These are phyloP conservation scores for Allium sativum DNA, from an alignment of 106 monocot genomes.

Conservation along the genomic window DNA sequence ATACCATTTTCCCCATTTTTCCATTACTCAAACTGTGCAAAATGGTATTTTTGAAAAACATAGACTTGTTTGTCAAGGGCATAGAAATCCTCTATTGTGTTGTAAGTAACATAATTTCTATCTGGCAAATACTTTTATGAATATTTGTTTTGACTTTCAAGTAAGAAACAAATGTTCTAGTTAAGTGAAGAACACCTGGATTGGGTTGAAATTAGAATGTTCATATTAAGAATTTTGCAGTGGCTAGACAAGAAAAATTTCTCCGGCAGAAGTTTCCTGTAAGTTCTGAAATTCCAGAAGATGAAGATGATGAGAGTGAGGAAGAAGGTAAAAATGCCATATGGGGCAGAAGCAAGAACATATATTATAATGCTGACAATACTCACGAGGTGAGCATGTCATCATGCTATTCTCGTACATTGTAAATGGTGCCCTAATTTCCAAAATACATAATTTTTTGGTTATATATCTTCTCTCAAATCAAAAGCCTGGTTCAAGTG, in stretches of 20 bases:
- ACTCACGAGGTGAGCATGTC: conserved; percentile 45
- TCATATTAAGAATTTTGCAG: conserved; percentile 4
- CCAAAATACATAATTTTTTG: background rate
- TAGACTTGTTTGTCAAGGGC: too few relatives aligned
- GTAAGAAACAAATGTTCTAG: too few relatives aligned
- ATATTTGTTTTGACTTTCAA: too few relatives aligned
- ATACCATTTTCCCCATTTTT: too few relatives aligned
- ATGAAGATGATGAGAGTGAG: conserved; percentile 31
- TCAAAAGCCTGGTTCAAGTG: conserved; percentile 62
- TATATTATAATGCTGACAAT: conserved; percentile 64
- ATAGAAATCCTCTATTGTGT: too few relatives aligned
- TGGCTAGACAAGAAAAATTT: conserved; percentile 62
- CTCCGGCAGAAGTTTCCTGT: conserved; percentile 52
- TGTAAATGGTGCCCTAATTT: background rate
- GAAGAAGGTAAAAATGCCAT: conserved; percentile 27
- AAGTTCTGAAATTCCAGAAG: conserved; percentile 44
- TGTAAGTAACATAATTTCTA: too few relatives aligned
- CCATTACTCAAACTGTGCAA: too few relatives aligned
- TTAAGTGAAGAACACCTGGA: too few relatives aligned
- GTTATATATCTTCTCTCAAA: conserved; percentile 4
- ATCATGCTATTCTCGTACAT: background rate
- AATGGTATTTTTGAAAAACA: too few relatives aligned
- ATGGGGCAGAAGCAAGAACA: conserved; percentile 58
- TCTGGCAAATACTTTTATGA: too few relatives aligned
- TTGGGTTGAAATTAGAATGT: too few relatives aligned